phyloP scores from a whole-genome alignment of 148 eudicot genomes.

The Tetragonia tetragonoides region DNA sequence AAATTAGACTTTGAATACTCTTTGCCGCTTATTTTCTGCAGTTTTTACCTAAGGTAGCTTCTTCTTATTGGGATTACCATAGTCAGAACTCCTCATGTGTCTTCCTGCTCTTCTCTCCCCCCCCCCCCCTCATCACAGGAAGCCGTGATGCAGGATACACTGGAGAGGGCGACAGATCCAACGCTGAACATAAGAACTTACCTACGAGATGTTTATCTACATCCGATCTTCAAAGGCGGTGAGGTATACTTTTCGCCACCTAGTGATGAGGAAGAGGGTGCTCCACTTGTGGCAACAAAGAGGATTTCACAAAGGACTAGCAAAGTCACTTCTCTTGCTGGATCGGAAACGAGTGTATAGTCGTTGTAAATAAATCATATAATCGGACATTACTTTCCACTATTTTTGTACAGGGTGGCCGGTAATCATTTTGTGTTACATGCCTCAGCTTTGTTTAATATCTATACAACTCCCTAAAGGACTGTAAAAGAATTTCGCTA shows the following conservation, averaged over 20 bases:
- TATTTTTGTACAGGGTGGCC: not conserved
- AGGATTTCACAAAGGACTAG: constrained; percentile 55
- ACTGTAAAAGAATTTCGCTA: not conserved
- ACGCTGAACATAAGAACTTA: constrained; percentile 67
- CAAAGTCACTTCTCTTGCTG: constrained; percentile 39
- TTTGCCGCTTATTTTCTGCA: not conserved
- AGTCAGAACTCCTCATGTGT: too few species aligned
- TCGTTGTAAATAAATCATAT: not conserved
- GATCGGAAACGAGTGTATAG: constrained; percentile 34
- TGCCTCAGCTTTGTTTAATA: not conserved
- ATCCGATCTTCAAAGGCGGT: constrained; percentile 69
- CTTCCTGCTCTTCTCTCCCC: not conserved
- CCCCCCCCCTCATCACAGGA: constrained; percentile 38
- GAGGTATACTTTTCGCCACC: constrained; percentile 33
- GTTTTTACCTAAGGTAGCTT: not conserved
- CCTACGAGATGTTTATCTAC: constrained; percentile 75
- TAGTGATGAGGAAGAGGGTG: constrained; percentile 65
- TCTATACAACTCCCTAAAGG: not conserved
- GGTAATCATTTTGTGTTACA: not conserved
- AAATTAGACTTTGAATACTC: too few species aligned
- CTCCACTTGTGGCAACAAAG: constrained; percentile 68
- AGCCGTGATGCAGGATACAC: constrained; percentile 84
- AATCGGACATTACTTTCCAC: not conserved
- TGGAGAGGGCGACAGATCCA: constrained; percentile 86
- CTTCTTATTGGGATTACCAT: too few species aligned